phyloP scores from a whole-genome alignment of 768 basidiomycete species.

The Strobilomyces echinocephalus region DNA sequence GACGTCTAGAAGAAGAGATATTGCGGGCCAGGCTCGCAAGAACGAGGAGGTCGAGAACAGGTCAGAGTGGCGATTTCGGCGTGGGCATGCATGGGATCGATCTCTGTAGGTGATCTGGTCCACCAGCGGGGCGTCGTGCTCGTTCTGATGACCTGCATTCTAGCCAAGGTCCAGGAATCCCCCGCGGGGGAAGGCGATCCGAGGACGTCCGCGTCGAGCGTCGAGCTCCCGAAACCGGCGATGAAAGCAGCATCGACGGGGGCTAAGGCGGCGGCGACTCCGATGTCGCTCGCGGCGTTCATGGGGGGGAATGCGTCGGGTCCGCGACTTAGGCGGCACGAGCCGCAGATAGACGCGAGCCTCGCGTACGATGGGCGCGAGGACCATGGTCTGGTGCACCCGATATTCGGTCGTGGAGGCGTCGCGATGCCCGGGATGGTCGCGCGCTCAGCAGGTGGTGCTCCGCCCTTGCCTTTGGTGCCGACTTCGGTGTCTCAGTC shows the following conservation, averaged over 20 bases:
- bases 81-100: slow-evolving; percentile 35
- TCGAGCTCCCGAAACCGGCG: slow-evolving; percentile 11
- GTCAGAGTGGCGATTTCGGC: slow-evolving; percentile 35
- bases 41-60: slow-evolving; percentile 34
- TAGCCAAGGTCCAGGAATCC: slow-evolving; percentile 24
- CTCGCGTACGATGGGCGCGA: slow-evolving; percentile 64
- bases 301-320: slow-evolving; percentile 77
- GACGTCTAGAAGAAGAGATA: slow-evolving; percentile 57
- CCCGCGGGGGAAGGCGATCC: slow-evolving; percentile 10
- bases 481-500: slow-evolving; percentile 3
- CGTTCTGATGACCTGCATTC: slow-evolving; percentile 1
- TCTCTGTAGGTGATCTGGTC: slow-evolving; percentile 27
- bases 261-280: slow-evolving; percentile 30
- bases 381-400: slow-evolving; percentile 54
- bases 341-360: slow-evolving; percentile 64
- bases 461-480: slow-evolving; percentile 6
- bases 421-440: slow-evolving; percentile 74
- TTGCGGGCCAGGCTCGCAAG: slow-evolving; percentile 43
- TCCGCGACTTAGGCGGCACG: slow-evolving; percentile 66
- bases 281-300: slow-evolving; percentile 74
- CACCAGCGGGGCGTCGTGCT: not conserved
- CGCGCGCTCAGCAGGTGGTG: slow-evolving; percentile 10
- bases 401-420: slow-evolving; percentile 70
- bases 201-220: not conserved
- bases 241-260: slow-evolving; percentile 9